Conservation (phyloP, 1,284 basidiomycete genomes). For the Marasmius sp. region DNA sequence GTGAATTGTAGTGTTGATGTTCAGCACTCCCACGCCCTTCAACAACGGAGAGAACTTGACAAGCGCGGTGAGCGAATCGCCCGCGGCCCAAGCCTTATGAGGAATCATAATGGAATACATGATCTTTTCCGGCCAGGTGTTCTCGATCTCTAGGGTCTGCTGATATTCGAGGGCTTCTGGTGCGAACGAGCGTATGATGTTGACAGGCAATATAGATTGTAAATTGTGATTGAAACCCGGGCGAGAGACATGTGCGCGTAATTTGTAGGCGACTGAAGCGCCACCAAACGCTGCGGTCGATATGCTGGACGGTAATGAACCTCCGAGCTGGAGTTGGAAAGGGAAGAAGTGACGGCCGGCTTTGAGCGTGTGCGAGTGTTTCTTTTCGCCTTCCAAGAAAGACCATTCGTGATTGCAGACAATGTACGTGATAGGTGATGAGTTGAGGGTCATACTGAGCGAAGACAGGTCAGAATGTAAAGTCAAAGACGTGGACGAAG, state of each 20-base stretch:
- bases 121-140: slow-evolving; percentile 94
- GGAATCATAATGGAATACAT: slow-evolving; percentile 89
- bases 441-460: slow-evolving; percentile 40
- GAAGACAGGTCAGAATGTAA: slow-evolving; percentile 17
- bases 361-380: slow-evolving; percentile 84
- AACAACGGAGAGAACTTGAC: slow-evolving; percentile 86
- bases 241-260: slow-evolving; percentile 79
- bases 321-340: slow-evolving; percentile 82
- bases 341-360: slow-evolving; percentile 87
- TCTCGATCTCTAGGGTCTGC: slow-evolving; percentile 92
- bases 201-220: slow-evolving; percentile 59
- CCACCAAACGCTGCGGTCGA: slow-evolving; percentile 56
- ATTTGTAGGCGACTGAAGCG: slow-evolving; percentile 80
- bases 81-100: slow-evolving; percentile 90
- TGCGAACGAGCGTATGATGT: slow-evolving; percentile 72
- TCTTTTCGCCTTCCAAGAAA: slow-evolving; percentile 79
- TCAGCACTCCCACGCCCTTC: slow-evolving; percentile 79
- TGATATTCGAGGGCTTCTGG: slow-evolving; percentile 90
- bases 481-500: slow-evolving; percentile 14
- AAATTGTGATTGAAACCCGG: slow-evolving; percentile 77
- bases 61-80: slow-evolving; percentile 78
- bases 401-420: slow-evolving; percentile 86
- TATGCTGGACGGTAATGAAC: slow-evolving; percentile 78
- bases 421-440: slow-evolving; percentile 58
- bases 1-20: slow-evolving; percentile 68